These are phyloP conservation scores for Pichia sp. DNA, from an alignment of 1,139 yeast genomes.

Conservation along the genomic window DNA sequence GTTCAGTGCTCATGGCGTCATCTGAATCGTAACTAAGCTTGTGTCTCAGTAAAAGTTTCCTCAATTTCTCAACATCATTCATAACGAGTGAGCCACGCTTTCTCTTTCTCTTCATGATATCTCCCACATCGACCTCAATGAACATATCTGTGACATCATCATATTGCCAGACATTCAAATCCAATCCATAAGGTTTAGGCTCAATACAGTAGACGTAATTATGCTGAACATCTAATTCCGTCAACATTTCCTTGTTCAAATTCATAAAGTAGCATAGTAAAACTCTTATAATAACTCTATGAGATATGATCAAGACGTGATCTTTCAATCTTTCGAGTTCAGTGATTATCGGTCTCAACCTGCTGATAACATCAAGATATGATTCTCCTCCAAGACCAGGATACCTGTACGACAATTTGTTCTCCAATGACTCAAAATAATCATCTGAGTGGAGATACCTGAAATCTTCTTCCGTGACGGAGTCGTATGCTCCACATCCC, in stretches of 20 bases:
- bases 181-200: slow-evolving; percentile 31
- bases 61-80: slow-evolving; percentile 14
- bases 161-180: slow-evolving; percentile 29
- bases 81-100: slow-evolving; percentile 20
- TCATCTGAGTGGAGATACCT: slow-evolving; percentile 21
- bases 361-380: slow-evolving; percentile 27
- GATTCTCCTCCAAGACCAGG: slow-evolving; percentile 31
- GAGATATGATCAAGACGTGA: slow-evolving; percentile 28
- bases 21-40: slow-evolving; percentile 36
- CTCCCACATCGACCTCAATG: slow-evolving; percentile 29
- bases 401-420: slow-evolving; percentile 25
- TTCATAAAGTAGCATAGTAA: slow-evolving; percentile 30
- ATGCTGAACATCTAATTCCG: slow-evolving; percentile 29
- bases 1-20: slow-evolving; percentile 46
- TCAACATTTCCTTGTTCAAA: slow-evolving; percentile 27
- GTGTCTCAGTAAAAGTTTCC: slow-evolving; percentile 11
- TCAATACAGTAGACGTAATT: slow-evolving; percentile 28
- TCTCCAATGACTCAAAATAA: slow-evolving; percentile 22
- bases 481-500: slow-evolving; percentile 27
- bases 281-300: slow-evolving; percentile 28
- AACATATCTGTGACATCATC: slow-evolving; percentile 27
- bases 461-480: slow-evolving; percentile 25
- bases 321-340: slow-evolving; percentile 28
- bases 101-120: slow-evolving; percentile 26
- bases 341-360: slow-evolving; percentile 29